Conservation (phyloP, 129 eudicot species). For the Flaveria brownii region DNA sequence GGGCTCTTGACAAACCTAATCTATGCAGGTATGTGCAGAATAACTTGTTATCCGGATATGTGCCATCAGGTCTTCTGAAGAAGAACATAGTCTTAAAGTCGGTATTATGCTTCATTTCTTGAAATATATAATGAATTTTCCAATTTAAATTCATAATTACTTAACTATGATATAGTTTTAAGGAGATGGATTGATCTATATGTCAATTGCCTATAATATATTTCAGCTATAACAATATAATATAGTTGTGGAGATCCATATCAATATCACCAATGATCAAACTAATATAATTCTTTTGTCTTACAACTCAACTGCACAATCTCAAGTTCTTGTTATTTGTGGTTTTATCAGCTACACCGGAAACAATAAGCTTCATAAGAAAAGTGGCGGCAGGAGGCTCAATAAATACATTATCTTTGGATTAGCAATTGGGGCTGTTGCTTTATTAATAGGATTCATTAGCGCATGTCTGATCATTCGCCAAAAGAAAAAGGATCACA, state of each 20-base stretch:
- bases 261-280: neutral
- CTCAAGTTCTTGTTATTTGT: slow-evolving; percentile 22
- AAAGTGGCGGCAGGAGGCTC: slow-evolving; percentile 42
- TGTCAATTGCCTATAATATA: neutral
- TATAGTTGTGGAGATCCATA: neutral
- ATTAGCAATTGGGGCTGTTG: slow-evolving; percentile 66
- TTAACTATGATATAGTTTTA: neutral
- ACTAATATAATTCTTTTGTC: slow-evolving; percentile 2
- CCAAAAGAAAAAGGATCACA: slow-evolving; percentile 45
- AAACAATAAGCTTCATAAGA: slow-evolving; percentile 56
- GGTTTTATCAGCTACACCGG: slow-evolving; percentile 67
- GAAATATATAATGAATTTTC: neutral
- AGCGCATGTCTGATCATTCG: slow-evolving; percentile 59
- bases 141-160: neutral
- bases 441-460: slow-evolving; percentile 74
- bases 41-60: slow-evolving; percentile 70
- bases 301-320: neutral
- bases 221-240: neutral
- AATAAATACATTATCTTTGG: slow-evolving; percentile 67
- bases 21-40: slow-evolving; percentile 79
- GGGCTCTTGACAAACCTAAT: slow-evolving; percentile 11
- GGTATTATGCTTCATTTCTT: slow-evolving; percentile 29
- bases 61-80: slow-evolving; percentile 67
- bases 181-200: neutral
- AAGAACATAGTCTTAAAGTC: slow-evolving; percentile 67